These are phyloP conservation scores for Camellia granthamiana DNA, from an alignment of 148 eudicot species.

Conservation along the genomic window DNA sequence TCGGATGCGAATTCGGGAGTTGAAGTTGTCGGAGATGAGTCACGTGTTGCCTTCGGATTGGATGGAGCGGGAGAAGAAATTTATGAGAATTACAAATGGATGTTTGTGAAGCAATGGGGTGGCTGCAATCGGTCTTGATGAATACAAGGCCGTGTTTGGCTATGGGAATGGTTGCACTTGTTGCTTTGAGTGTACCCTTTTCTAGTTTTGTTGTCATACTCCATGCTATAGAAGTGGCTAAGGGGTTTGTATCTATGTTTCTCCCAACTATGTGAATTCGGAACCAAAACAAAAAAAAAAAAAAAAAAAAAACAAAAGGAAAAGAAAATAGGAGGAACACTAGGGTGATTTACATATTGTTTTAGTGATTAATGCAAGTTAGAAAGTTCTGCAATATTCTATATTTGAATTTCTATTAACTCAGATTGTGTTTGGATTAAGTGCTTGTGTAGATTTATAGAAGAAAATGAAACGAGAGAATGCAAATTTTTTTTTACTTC, in stretches of 20 bases:
- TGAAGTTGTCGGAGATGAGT: conserved; percentile 12
- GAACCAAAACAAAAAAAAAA: too few species aligned
- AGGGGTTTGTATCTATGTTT: conserved; percentile 8
- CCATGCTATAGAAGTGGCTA: conserved; percentile 16
- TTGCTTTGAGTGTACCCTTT: conserved; percentile 21
- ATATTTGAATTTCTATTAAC: too few species aligned
- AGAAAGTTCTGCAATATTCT: too few species aligned
- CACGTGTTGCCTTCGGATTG: conserved; percentile 10
- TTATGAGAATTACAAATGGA: conserved; percentile 20
- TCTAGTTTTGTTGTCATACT: conserved; percentile 14
- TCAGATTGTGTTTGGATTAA: too few species aligned
- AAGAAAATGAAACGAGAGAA: too few species aligned
- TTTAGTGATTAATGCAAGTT: too few species aligned
- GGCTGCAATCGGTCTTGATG: too few species aligned
- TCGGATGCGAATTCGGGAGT: conserved; percentile 18
- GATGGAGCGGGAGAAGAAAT: conserved; percentile 31
- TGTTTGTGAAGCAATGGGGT: conserved; percentile 15
- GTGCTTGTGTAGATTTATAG: too few species aligned
- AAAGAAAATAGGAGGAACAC: too few species aligned
- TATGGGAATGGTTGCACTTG: conserved; percentile 18
- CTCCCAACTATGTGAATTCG: neutral
- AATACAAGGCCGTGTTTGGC: conserved; percentile 25
- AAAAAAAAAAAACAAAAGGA: too few species aligned
- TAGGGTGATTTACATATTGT: neutral
- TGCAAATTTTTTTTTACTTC: too few species aligned